These are phyloP conservation scores for Zygotorulaspora florentina DNA, from an alignment of 805 yeast genomes.

Conservation along the genomic window DNA sequence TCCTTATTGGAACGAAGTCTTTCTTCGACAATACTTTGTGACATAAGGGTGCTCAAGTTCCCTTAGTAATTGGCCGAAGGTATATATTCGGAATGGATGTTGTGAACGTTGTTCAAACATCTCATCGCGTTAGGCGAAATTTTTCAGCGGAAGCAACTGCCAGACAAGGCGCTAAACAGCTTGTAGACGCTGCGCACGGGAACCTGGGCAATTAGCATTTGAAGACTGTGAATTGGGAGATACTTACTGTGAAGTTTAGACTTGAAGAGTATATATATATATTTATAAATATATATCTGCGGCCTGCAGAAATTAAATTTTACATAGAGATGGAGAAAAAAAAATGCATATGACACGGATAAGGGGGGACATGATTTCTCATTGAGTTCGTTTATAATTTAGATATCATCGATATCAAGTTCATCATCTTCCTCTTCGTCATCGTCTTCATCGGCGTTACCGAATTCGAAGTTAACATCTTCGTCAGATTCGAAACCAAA, in stretches of 20 bases:
- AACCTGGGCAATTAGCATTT: background rate
- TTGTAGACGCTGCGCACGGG: background rate
- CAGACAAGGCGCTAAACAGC: background rate
- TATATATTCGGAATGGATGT: background rate
- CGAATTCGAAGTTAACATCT: slow-evolving; percentile 97
- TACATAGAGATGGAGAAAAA: slow-evolving; percentile 4
- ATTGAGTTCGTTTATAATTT: slow-evolving; percentile 23
- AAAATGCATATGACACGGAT: slow-evolving; percentile 9
- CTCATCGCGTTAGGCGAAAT: background rate
- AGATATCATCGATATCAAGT: slow-evolving; percentile 93
- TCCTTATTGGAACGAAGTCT: slow-evolving; percentile 5
- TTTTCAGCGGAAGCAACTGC: background rate
- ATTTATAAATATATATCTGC: background rate
- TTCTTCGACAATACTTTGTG: background rate
- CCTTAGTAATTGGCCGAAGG: background rate
- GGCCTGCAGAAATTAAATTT: slow-evolving; percentile 10
- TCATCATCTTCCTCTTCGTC: slow-evolving; percentile 59
- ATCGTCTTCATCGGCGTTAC: slow-evolving; percentile 80
- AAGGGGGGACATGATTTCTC: background rate
- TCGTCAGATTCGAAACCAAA: slow-evolving; percentile 96
- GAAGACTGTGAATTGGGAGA: background rate
- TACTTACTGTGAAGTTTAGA: background rate
- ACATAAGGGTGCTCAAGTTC: background rate
- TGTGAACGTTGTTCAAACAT: background rate
- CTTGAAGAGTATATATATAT: background rate